Percentiles rank a stretch among this genome's conserved stretches.
phyloP scores from a whole-genome alignment of 2,329 filamentous ascomycete genomes.

The Davidsoniella australis region DNA sequence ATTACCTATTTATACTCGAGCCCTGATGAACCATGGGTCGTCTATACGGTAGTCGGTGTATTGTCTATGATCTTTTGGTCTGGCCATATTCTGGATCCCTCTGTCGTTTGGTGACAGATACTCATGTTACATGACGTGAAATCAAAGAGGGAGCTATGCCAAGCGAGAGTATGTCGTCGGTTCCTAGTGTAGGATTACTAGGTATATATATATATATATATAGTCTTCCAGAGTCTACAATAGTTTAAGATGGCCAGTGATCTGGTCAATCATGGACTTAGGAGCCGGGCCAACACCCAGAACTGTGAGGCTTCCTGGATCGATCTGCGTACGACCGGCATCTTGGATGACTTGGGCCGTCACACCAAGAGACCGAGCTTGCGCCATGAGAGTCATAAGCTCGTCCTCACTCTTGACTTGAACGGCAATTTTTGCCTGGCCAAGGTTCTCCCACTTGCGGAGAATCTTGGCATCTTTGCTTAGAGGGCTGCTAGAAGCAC shows the following conservation, averaged over 20 bases:
- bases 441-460: slow-evolving; percentile 65
- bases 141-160: too few relatives aligned
- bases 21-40: too few relatives aligned
- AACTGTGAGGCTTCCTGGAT: slow-evolving; percentile 79
- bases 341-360: slow-evolving; percentile 84
- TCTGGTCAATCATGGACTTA: slow-evolving; percentile 68
- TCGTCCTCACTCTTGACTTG: slow-evolving; percentile 80
- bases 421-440: slow-evolving; percentile 86
- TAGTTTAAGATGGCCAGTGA: slow-evolving; percentile 74
- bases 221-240: slow-evolving; percentile 29
- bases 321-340: slow-evolving; percentile 94
- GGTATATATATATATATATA: not conserved
- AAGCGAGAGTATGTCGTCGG: not conserved
- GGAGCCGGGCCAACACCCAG: slow-evolving; percentile 70
- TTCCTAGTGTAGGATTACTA: not conserved
- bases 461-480: slow-evolving; percentile 46
- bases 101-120: too few relatives aligned
- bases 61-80: too few relatives aligned
- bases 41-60: too few relatives aligned
- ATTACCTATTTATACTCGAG: too few relatives aligned
- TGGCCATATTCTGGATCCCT: too few relatives aligned
- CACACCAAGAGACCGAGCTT: slow-evolving; percentile 67
- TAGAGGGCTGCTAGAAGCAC: slow-evolving; percentile 32
- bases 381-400: slow-evolving; percentile 53
- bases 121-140: too few relatives aligned